Conservation (phyloP, 192 early-diverging fungal species). For the Coemansia sp. region DNA sequence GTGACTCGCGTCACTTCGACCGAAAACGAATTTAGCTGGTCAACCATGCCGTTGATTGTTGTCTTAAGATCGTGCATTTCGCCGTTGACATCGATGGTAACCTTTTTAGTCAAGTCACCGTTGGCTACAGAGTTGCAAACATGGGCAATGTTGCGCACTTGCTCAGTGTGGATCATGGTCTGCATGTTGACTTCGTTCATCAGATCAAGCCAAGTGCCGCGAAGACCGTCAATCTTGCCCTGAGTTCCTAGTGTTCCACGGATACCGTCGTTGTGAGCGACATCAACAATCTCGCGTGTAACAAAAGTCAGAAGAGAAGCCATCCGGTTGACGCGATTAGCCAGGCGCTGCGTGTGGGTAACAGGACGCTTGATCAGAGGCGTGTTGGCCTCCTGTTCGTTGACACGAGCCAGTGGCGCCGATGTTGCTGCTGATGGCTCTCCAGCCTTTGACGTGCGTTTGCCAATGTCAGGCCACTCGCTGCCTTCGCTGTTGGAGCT, state of each 20-base stretch:
- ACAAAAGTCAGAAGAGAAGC: constrained; percentile 46
- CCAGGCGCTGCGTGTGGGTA: constrained; percentile 42
- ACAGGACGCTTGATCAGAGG: constrained; percentile 31
- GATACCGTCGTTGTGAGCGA: constrained; percentile 67
- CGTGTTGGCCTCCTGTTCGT: constrained; percentile 8
- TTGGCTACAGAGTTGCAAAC: constrained; percentile 62
- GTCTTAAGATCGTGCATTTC: constrained; percentile 66
- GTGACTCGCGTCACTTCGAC: constrained; percentile 59
- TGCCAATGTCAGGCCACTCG: constrained; percentile 27
- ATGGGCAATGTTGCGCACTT: constrained; percentile 62
- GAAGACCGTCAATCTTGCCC: constrained; percentile 57
- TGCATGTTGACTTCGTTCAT: constrained; percentile 65
- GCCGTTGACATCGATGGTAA: constrained; percentile 57
- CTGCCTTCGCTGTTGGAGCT: constrained; percentile 8
- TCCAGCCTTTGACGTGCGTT: no score
- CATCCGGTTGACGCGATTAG: constrained; percentile 52
- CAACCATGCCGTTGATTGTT: constrained; percentile 65
- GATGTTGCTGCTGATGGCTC: not conserved
- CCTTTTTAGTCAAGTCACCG: constrained; percentile 58
- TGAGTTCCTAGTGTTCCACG: constrained; percentile 67
- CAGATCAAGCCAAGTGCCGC: constrained; percentile 65
- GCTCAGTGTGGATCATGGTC: constrained; percentile 63
- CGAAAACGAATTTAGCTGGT: constrained; percentile 55
- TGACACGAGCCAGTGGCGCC: not conserved
- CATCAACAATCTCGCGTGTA: constrained; percentile 60